A percentile compares a stretch with the other conserved stretches of the same genome.
phyloP scores from a whole-genome alignment of 805 yeast genomes.

The Barnettozyma populi region DNA sequence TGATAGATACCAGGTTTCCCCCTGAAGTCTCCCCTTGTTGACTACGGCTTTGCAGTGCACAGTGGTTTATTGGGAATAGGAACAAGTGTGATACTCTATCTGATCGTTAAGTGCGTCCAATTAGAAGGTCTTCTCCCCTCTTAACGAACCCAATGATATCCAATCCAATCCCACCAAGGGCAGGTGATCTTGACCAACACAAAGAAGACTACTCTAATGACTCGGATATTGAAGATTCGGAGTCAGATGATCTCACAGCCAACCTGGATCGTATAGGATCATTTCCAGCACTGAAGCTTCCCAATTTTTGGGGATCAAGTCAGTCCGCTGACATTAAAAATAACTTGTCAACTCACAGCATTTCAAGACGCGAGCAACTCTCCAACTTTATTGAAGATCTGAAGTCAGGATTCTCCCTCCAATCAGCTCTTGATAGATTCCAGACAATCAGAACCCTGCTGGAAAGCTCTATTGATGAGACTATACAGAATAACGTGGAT shows the following conservation, averaged over 20 bases:
- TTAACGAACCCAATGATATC: neutral
- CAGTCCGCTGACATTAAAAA: neutral
- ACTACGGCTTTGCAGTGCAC: neutral
- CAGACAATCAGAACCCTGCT: conserved; percentile 32
- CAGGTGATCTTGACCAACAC: neutral
- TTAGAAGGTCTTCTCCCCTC: neutral
- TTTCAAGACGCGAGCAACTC: conserved; percentile 27
- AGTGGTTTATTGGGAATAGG: neutral
- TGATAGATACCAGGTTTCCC: neutral
- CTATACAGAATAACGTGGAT: conserved; percentile 27
- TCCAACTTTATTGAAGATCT: conserved; percentile 30
- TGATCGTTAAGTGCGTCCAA: neutral
- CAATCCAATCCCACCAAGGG: neutral
- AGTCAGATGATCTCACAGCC: conserved; percentile 31
- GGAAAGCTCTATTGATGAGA: conserved; percentile 27
- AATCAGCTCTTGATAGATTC: conserved; percentile 47
- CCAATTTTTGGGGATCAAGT: conserved; percentile 17
- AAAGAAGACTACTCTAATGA: conserved; percentile 7
- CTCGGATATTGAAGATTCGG: conserved; percentile 10
- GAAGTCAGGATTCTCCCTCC: conserved; percentile 42
- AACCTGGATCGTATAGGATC: conserved; percentile 51
- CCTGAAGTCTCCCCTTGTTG: neutral
- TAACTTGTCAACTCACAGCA: neutral
- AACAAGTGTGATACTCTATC: neutral
- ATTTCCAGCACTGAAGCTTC: conserved; percentile 18